A percentile compares a stretch with the other conserved stretches of the same genome.
phyloP scores from a whole-genome alignment of 768 basidiomycete genomes.

The Hygrocybe punicea region DNA sequence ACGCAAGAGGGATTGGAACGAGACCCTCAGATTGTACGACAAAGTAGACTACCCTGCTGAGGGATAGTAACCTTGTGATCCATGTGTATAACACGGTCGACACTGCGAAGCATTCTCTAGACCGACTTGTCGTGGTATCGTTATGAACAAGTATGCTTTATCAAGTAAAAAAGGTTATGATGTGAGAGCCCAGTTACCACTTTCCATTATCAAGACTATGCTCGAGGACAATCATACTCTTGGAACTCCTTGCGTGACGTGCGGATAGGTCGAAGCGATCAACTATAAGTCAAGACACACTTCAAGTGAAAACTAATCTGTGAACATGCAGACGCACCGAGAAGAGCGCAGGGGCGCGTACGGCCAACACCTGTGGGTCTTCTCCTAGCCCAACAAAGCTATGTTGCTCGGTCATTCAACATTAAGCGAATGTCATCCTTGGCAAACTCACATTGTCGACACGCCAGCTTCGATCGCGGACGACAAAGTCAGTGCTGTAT shows the following conservation, averaged over 20 bases:
- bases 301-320: background rate
- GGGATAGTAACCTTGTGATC: conserved; percentile 19
- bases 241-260: conserved; percentile 63
- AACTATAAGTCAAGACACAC: conserved; percentile 37
- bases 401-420: background rate
- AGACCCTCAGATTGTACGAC: conserved; percentile 77
- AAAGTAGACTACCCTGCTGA: conserved; percentile 77
- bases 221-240: conserved; percentile 17
- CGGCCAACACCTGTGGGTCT: conserved; percentile 73
- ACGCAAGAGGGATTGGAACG: conserved; percentile 88
- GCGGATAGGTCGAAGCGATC: conserved; percentile 65
- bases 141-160: background rate
- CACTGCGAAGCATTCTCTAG: no score
- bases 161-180: background rate
- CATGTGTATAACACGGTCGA: background rate
- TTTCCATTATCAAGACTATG: no score
- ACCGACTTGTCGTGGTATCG: no score
- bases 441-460: conserved; percentile 65
- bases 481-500: conserved; percentile 59
- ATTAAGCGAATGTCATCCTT: background rate
- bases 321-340: conserved; percentile 38
- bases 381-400: conserved; percentile 84
- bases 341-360: conserved; percentile 70
- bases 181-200: no score
- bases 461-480: conserved; percentile 83